Evolutionary conservation across 192 early-diverging fungal genomes (phyloP).

Genomic region (Linnemannia elongata): DNA sequence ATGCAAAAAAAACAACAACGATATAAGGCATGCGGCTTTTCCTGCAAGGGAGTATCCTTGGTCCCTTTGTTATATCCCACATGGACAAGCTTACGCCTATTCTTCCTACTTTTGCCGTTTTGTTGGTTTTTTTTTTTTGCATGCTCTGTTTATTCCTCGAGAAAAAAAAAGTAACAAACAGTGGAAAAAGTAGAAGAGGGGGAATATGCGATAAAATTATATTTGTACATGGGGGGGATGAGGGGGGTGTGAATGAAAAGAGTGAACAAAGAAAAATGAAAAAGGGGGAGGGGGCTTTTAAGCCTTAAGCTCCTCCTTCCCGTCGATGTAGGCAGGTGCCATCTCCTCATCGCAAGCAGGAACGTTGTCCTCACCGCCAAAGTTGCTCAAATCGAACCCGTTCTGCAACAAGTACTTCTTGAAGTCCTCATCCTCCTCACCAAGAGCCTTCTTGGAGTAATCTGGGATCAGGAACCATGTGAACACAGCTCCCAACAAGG

Average conservation of each 20-base stretch:
- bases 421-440: constrained; percentile 63
- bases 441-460: constrained; percentile 59
- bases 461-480: constrained; percentile 64
- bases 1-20: no score
- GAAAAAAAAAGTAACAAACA: not conserved
- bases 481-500: constrained; percentile 62
- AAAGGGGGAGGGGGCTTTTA: not conserved
- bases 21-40: no score
- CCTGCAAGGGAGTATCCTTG: no score
- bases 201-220: not conserved
- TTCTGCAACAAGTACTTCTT: constrained; percentile 60
- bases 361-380: constrained; percentile 24
- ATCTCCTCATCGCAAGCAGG: not conserved
- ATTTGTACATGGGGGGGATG: not conserved
- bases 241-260: no score
- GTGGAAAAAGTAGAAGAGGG: not conserved
- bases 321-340: not conserved
- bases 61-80: no score
- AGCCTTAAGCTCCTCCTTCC: constrained; percentile 7
- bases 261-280: not conserved
- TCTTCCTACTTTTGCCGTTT: no score
- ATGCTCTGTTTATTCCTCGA: not conserved
- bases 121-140: not conserved
- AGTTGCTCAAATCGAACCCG: constrained; percentile 54
- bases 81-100: no score